These are phyloP conservation scores for Rhodotorula sp. DNA, from an alignment of 1,284 basidiomycete species.

Conservation along the genomic window DNA sequence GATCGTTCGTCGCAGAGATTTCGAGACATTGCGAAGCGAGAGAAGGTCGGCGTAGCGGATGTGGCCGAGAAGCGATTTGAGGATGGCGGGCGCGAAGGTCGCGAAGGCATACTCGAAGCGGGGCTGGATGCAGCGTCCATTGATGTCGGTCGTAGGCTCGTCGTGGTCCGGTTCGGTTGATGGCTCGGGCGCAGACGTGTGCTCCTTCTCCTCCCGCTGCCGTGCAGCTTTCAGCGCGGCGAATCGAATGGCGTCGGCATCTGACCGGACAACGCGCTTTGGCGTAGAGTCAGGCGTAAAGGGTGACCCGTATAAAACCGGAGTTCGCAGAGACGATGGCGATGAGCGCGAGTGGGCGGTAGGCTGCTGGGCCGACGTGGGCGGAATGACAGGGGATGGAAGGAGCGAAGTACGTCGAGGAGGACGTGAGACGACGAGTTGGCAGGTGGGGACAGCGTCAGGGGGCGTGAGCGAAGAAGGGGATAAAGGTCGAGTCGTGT, in stretches of 20 bases:
- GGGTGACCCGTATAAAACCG: neutral
- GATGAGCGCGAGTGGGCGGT: neutral
- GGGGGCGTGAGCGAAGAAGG: no score
- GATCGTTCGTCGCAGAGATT: conserved; percentile 18
- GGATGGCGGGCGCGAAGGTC: conserved; percentile 3
- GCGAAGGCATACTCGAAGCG: conserved; percentile 29
- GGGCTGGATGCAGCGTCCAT: neutral
- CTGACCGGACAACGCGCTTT: no score
- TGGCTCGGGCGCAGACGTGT: no score
- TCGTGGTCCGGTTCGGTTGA: no score
- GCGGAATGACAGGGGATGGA: no score
- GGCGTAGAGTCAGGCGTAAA: no score
- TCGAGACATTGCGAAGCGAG: conserved; percentile 25
- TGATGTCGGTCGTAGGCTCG: neutral
- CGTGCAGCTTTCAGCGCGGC: conserved; percentile 1
- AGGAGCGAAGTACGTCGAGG: no score
- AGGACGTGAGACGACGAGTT: neutral
- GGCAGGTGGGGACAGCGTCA: neutral
- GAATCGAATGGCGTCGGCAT: neutral
- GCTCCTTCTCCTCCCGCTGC: neutral
- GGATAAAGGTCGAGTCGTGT: neutral
- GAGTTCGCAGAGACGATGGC: neutral
- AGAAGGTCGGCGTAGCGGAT: conserved; percentile 26
- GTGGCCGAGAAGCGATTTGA: conserved; percentile 23
- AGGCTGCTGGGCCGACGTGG: neutral